Conservation (phyloP, 768 basidiomycete species). For the Cubamyces lactineus region DNA sequence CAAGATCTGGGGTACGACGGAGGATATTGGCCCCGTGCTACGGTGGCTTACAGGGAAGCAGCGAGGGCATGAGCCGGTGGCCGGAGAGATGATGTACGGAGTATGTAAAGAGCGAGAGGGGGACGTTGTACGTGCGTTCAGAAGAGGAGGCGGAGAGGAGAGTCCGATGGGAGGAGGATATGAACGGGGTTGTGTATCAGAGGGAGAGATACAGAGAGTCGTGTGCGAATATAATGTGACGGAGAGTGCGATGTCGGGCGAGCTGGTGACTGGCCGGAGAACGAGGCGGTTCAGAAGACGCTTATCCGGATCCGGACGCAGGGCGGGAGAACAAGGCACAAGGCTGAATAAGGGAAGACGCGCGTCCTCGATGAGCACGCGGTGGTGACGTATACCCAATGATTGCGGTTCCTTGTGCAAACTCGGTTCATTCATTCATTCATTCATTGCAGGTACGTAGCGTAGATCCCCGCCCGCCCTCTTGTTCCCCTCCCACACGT, state of each 20-base stretch:
- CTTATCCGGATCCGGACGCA: slow-evolving; percentile 14
- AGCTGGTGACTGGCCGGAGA: not conserved
- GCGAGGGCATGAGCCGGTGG: not conserved
- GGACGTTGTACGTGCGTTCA: not conserved
- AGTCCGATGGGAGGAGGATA: not conserved
- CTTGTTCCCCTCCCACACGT: not conserved
- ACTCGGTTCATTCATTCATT: not conserved
- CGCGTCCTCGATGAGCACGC: slow-evolving; percentile 11
- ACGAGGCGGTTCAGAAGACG: not conserved
- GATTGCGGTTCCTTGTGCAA: slow-evolving; percentile 14
- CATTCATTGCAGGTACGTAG: slow-evolving; percentile 2
- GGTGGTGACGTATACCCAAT: slow-evolving; percentile 22
- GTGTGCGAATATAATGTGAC: too few species aligned
- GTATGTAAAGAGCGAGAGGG: slow-evolving; percentile 18
- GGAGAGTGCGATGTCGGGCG: not conserved
- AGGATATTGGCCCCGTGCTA: slow-evolving; percentile 5
- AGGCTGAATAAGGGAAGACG: not conserved
- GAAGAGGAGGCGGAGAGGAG: not conserved
- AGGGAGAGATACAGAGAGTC: not conserved
- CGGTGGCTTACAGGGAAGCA: not conserved
- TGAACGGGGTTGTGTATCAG: not conserved
- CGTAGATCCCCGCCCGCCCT: slow-evolving; percentile 7
- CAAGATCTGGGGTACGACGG: slow-evolving; percentile 24
- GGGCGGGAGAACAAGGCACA: slow-evolving; percentile 18
- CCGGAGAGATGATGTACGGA: slow-evolving; percentile 2